Percentiles rank a stretch among this genome's conserved stretches.
Conservation (phyloP, 2,329 filamentous ascomycete genomes). For the Phialemoniopsis sp. region DNA sequence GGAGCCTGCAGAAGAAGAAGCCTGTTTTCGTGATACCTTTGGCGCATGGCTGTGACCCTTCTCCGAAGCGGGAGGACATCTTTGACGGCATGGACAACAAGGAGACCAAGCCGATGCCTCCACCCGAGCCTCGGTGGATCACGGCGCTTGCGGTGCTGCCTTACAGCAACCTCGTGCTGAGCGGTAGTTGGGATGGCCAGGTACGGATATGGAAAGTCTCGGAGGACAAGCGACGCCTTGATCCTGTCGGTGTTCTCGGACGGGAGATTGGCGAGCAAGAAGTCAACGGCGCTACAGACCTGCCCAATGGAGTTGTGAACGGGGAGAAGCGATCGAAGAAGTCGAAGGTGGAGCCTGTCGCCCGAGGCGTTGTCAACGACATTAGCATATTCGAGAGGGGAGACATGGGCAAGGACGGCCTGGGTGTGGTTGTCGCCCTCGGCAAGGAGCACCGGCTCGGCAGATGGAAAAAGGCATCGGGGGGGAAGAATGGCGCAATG, state of each 20-base stretch:
- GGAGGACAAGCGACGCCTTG: conserved; percentile 76
- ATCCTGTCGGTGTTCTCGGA: conserved; percentile 66
- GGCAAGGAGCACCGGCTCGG: conserved; percentile 85
- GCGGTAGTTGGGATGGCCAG: conserved; percentile 90
- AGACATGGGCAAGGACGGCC: conserved; percentile 67
- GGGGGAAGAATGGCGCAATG: conserved; percentile 77
- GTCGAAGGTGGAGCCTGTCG: conserved; percentile 1
- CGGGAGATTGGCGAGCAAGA: conserved; percentile 21
- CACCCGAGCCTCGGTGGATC: conserved; percentile 77
- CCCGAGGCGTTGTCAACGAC: conserved; percentile 75
- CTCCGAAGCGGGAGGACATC: conserved; percentile 61
- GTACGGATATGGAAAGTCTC: conserved; percentile 82
- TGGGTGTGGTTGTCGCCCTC: conserved; percentile 82
- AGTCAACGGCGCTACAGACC: conserved; percentile 9
- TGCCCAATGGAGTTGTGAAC: conserved; percentile 11
- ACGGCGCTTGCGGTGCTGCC: conserved; percentile 84
- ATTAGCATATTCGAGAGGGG: conserved; percentile 84
- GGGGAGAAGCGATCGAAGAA: conserved; percentile 11
- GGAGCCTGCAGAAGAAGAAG: conserved; percentile 93
- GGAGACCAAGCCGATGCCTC: conserved; percentile 53
- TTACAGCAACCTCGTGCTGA: conserved; percentile 85
- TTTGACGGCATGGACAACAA: conserved; percentile 72
- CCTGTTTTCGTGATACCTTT: conserved; percentile 74
- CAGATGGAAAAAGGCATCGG: conserved; percentile 65
- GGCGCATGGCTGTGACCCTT: conserved; percentile 80